These are phyloP conservation scores for Psilocybe sp. DNA, from an alignment of 768 basidiomycete species.

Conservation along the genomic window DNA sequence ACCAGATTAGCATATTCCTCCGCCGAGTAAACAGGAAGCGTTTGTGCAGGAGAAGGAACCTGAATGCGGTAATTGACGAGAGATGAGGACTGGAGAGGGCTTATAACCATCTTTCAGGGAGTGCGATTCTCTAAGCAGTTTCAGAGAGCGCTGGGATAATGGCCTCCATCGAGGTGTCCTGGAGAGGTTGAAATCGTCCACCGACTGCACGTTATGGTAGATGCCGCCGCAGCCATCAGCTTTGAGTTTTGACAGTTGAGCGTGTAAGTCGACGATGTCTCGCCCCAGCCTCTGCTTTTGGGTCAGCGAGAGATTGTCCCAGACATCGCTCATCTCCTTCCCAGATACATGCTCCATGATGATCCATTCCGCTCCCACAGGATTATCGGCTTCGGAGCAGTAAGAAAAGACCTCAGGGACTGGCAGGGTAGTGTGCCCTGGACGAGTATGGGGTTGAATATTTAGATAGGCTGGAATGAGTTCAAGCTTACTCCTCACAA, in stretches of 20 bases:
- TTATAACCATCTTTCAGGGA: conserved; percentile 4
- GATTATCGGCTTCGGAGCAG: conserved; percentile 14
- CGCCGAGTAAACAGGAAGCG: conserved; percentile 8
- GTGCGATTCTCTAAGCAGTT: background rate
- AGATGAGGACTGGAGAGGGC: conserved; percentile 6
- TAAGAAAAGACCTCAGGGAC: conserved; percentile 11
- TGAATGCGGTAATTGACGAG: conserved; percentile 6
- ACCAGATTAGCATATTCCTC: conserved; percentile 12
- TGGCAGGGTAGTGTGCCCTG: conserved; percentile 7
- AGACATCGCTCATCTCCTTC: conserved; percentile 7
- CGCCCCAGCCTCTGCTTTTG: conserved; percentile 10
- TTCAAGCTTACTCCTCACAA: conserved; percentile 13
- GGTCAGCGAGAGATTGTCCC: background rate
- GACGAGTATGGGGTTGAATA: background rate
- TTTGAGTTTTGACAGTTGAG: conserved; percentile 5
- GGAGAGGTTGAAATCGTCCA: conserved; percentile 3
- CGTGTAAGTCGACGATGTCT: conserved; percentile 8
- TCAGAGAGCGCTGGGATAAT: conserved; percentile 4
- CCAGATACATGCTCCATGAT: conserved; percentile 15
- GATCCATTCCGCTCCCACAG: conserved; percentile 16
- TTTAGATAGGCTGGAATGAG: background rate
- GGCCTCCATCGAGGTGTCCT: conserved; percentile 8
- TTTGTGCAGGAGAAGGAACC: conserved; percentile 10
- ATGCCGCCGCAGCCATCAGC: conserved; percentile 7
- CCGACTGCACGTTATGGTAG: conserved; percentile 5